Evolutionary conservation across 352 stramenopile species (phyloP).

Genomic region (Pythium catenulatum): DNA sequence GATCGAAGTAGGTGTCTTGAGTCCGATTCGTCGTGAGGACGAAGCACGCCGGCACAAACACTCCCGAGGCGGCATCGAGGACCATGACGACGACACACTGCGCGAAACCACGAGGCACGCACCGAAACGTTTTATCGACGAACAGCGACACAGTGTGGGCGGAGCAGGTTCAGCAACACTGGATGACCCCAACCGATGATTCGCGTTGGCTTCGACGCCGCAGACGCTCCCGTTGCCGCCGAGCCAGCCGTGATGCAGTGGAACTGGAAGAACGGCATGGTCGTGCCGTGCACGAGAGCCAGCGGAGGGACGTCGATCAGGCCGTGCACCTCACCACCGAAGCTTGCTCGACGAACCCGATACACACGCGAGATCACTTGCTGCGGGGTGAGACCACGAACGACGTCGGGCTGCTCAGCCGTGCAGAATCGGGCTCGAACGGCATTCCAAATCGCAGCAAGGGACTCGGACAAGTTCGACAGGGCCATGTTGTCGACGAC

Average conservation of each 20-base stretch:
- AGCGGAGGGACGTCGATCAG: constrained; percentile 25
- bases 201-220: neutral
- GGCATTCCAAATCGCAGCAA: neutral
- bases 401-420: neutral
- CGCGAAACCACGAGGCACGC: constrained; percentile 20
- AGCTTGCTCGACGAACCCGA: neutral
- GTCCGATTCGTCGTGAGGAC: constrained; percentile 23
- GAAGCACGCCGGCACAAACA: constrained; percentile 52
- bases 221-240: neutral
- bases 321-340: neutral
- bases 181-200: constrained; percentile 52
- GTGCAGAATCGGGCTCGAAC: neutral
- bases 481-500: neutral
- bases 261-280: constrained; percentile 5
- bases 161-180: constrained; percentile 38
- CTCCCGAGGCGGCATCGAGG: constrained; percentile 16
- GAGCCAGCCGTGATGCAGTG: neutral
- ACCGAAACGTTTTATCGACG: constrained; percentile 58
- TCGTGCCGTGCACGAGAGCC: neutral
- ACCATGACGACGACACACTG: constrained; percentile 60
- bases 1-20: constrained; percentile 52
- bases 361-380: constrained; percentile 23
- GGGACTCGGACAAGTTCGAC: neutral
- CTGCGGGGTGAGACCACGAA: neutral
- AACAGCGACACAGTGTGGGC: constrained; percentile 41